Base-by-base conservation (phyloP, 2,329 filamentous ascomycete genomes). In the Nemania diffusa region DNA sequence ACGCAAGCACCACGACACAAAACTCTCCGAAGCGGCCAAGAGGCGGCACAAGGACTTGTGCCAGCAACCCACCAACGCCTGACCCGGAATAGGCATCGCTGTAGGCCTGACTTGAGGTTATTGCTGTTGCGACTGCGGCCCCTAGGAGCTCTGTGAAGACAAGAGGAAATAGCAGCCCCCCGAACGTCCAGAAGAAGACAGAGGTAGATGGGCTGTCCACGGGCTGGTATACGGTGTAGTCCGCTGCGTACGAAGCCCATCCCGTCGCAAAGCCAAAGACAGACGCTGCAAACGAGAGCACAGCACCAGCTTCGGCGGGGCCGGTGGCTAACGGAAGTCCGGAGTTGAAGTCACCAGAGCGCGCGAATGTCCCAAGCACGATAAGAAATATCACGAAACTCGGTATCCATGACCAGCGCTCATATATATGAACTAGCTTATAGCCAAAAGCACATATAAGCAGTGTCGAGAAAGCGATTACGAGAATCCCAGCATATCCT, bases 141-240 rank as follows among this genome's bases (percentile, higher is more conserved):
- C 90, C 92, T 2, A 94, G 85, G 76, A 92, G 87, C 79, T 93
- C 85, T 1, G 88, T 91, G 80, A 95, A 94, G 68, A 91, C 82
- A 1, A 95, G 85, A 1, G 91, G 89, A 69, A 92, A 80, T 69
- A 91, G 86, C 15, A 96, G 83, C 9, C 92, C 92, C 26, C 82
- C 76, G 77, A 89, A 92, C 32, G 91, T 92, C 76, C 88, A 89
- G 67, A 87, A 73, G 79, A 94, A 95, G 67, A 94, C 83, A 67
- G 88, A 88, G 48, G 77, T 77, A 24, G 87, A 84, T 32, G 86
- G 85, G 46, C 88, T 88, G 26, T 79, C 83, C 2, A 84, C 81
- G 0, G 91, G 91, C 73, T 94, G 92, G 79, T 94, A 94, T 57
- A 93, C 91, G 24, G 91, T 93, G 78, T 94, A 95, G 75, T 95